These are phyloP conservation scores for Toxoplasma gondii DNA, from an alignment of 169 alveolate genomes.

Conservation along the genomic window DNA sequence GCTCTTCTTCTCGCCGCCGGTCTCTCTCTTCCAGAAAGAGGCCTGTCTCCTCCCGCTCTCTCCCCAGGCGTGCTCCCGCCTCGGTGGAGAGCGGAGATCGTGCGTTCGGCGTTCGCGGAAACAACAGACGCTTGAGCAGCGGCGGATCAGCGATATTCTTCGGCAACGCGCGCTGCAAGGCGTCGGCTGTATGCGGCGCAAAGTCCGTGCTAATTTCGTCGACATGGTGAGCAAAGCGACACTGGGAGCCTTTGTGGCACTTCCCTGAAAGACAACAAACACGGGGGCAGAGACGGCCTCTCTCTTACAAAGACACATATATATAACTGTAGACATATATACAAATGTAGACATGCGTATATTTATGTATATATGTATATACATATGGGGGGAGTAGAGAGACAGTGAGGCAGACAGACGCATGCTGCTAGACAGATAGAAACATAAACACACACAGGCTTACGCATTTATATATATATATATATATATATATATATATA, in stretches of 20 bases:
- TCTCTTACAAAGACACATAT: too few relatives aligned
- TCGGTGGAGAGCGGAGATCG: background rate
- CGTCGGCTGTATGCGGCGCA: constrained; percentile 33
- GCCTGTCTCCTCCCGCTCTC: background rate
- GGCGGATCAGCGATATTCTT: constrained; percentile 11
- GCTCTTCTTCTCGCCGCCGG: too few relatives aligned
- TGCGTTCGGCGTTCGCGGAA: background rate
- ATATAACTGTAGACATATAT: too few relatives aligned
- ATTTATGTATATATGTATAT: too few relatives aligned
- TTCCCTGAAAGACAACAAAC: background rate
- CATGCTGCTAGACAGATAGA: background rate
- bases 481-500: too few relatives aligned
- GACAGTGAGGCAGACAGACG: too few relatives aligned
- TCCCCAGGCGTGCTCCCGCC: background rate
- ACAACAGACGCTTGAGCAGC: background rate
- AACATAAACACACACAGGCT: background rate
- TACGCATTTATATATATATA: too few relatives aligned
- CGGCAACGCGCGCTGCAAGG: constrained; percentile 17
- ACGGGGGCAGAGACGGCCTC: background rate
- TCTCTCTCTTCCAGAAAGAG: too few relatives aligned
- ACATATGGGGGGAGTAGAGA: too few relatives aligned
- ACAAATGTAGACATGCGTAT: too few relatives aligned
- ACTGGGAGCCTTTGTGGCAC: constrained; percentile 15
- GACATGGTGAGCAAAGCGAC: constrained; percentile 27
- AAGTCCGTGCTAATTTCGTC: constrained; percentile 20